Conservation (phyloP, 2,329 filamentous ascomycete species). For the Gliomastix tumulicola region DNA sequence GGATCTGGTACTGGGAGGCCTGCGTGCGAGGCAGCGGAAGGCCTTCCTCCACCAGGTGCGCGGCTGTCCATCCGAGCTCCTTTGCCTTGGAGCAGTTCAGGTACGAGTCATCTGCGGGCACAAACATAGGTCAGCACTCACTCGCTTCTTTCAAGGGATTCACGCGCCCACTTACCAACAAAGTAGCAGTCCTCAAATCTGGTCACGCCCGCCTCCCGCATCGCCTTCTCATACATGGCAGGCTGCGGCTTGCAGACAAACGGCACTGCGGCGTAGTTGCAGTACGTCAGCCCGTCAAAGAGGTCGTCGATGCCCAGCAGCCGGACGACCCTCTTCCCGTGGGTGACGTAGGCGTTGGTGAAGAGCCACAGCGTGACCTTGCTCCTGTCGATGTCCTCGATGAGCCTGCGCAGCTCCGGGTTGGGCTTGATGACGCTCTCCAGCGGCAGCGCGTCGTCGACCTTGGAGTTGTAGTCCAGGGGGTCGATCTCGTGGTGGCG, state of each 20-base stretch:
- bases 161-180: slow-evolving; percentile 73
- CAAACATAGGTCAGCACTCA: too few species aligned
- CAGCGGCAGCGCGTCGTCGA: slow-evolving; percentile 89
- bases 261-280: slow-evolving; percentile 70
- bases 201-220: slow-evolving; percentile 71
- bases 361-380: slow-evolving; percentile 91
- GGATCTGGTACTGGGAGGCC: slow-evolving; percentile 69
- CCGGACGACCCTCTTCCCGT: slow-evolving; percentile 74
- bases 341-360: slow-evolving; percentile 91
- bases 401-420: slow-evolving; percentile 63
- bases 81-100: slow-evolving; percentile 74
- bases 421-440: slow-evolving; percentile 79
- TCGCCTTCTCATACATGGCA: slow-evolving; percentile 82
- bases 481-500: slow-evolving; percentile 93
- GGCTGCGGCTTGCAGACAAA: slow-evolving; percentile 82
- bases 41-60: slow-evolving; percentile 76
- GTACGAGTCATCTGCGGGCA: slow-evolving; percentile 75
- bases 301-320: slow-evolving; percentile 78
- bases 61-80: slow-evolving; percentile 77
- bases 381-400: slow-evolving; percentile 73
- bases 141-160: not conserved
- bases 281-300: slow-evolving; percentile 93
- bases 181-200: slow-evolving; percentile 75
- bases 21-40: slow-evolving; percentile 55
- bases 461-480: slow-evolving; percentile 86